Evolutionary conservation across 768 basidiomycete genomes (phyloP).

Genomic region (Tylopilus cervinicoccineus): DNA sequence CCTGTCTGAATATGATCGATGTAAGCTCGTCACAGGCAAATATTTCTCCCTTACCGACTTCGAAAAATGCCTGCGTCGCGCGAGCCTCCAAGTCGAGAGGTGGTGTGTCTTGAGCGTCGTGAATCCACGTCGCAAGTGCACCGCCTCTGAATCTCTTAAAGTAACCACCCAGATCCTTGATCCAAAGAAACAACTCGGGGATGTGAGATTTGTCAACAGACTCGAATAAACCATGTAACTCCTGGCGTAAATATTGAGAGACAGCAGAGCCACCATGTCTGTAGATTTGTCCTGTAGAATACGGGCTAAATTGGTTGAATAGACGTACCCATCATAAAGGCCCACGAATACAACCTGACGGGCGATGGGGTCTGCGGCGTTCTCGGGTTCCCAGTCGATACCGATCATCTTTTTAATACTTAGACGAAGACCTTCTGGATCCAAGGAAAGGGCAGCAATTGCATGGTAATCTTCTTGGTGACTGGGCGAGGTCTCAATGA

Average conservation of each 20-base stretch:
- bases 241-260: slow-evolving; percentile 78
- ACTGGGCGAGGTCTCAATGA: slow-evolving; percentile 37
- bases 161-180: slow-evolving; percentile 82
- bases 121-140: slow-evolving; percentile 63
- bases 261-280: slow-evolving; percentile 93
- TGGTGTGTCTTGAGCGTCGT: slow-evolving; percentile 26
- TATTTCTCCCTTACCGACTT: slow-evolving; percentile 45
- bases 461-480: slow-evolving; percentile 89
- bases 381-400: slow-evolving; percentile 69
- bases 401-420: slow-evolving; percentile 59
- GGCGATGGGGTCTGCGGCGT: slow-evolving; percentile 51
- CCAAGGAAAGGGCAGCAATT: slow-evolving; percentile 69
- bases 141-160: slow-evolving; percentile 88
- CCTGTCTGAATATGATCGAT: slow-evolving; percentile 48
- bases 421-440: slow-evolving; percentile 67
- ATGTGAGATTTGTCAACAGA: slow-evolving; percentile 66
- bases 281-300: slow-evolving; percentile 1
- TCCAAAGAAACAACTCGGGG: slow-evolving; percentile 72
- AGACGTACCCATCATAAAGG: slow-evolving; percentile 81
- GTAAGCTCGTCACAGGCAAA: slow-evolving; percentile 2
- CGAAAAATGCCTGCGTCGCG: slow-evolving; percentile 81
- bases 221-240: slow-evolving; percentile 83
- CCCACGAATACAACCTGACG: slow-evolving; percentile 83
- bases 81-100: slow-evolving; percentile 78
- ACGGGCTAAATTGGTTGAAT: neutral